A percentile compares a stretch with the other conserved stretches of the same genome.
These are phyloP conservation scores for Creolimax fragrantissima DNA, from an alignment of 78 protist species.

Conservation along the genomic window DNA sequence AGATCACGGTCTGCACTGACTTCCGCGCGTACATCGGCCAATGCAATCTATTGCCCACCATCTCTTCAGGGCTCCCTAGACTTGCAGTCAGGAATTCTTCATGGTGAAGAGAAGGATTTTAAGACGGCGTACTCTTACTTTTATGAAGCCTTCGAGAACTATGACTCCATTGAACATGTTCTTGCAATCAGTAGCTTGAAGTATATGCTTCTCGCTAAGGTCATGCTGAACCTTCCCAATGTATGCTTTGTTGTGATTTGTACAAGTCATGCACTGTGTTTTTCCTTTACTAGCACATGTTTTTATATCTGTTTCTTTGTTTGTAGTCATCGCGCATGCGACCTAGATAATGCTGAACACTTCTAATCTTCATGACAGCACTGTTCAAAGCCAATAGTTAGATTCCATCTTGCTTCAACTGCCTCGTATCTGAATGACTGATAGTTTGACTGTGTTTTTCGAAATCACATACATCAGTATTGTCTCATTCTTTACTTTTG, in stretches of 20 bases:
- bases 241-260: conserved; percentile 19
- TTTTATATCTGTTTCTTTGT: not conserved
- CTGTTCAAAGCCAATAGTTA: no score
- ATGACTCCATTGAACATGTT: conserved; percentile 38
- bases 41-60: conserved; percentile 94
- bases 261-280: not conserved
- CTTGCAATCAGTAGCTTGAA: conserved; percentile 61
- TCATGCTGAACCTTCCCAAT: conserved; percentile 65
- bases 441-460: no score
- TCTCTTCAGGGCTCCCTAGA: conserved; percentile 69
- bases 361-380: no score
- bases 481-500: no score
- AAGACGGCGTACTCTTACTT: conserved; percentile 95
- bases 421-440: no score
- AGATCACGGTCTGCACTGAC: conserved; percentile 72
- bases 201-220: conserved; percentile 90
- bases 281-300: not conserved
- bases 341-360: no score
- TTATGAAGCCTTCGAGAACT: conserved; percentile 87
- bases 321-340: no score
- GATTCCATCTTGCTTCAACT: no score
- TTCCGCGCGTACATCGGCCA: conserved; percentile 92
- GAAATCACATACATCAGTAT: no score
- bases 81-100: conserved; percentile 78
- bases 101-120: conserved; percentile 93